Conservation (phyloP, 1,139 yeast species). For the Petasospora fabianii region DNA sequence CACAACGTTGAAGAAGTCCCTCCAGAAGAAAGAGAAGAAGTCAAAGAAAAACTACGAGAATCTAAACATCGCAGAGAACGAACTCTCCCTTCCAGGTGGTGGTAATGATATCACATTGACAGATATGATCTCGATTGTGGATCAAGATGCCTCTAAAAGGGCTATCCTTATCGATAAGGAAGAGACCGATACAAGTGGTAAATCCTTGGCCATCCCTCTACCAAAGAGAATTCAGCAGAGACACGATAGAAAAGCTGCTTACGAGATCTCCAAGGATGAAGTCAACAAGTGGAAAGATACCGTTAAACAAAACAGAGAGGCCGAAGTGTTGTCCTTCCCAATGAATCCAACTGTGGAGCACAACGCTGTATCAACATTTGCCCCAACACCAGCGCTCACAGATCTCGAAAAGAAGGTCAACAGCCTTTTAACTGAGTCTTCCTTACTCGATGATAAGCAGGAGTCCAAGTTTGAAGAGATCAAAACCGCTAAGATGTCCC, state of each 20-base stretch:
- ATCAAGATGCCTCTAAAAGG: conserved; percentile 39
- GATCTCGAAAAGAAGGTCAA: conserved; percentile 70
- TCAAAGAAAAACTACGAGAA: conserved; percentile 42
- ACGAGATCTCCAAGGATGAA: conserved; percentile 81
- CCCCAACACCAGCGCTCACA: conserved; percentile 46
- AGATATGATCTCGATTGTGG: conserved; percentile 71
- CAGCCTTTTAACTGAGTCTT: conserved; percentile 57
- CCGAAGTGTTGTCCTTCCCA: conserved; percentile 78
- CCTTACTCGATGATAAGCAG: conserved; percentile 66
- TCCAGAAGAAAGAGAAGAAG: conserved; percentile 32
- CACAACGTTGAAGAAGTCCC: conserved; percentile 30
- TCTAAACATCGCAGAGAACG: conserved; percentile 65
- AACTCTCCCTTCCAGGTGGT: conserved; percentile 62
- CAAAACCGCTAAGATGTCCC: conserved; percentile 75
- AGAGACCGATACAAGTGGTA: conserved; percentile 27
- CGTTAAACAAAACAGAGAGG: conserved; percentile 72
- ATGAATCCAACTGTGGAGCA: conserved; percentile 38
- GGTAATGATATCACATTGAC: conserved; percentile 54
- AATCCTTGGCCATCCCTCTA: conserved; percentile 69
- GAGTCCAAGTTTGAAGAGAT: conserved; percentile 85
- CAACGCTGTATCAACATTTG: conserved; percentile 51
- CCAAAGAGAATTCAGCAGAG: conserved; percentile 84
- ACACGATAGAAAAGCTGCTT: conserved; percentile 86
- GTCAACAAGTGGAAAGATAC: conserved; percentile 86
- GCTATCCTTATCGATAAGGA: conserved; percentile 50